Base-by-base conservation (phyloP, 495 filamentous ascomycete genomes). In the Xylaria grammica region DNA sequence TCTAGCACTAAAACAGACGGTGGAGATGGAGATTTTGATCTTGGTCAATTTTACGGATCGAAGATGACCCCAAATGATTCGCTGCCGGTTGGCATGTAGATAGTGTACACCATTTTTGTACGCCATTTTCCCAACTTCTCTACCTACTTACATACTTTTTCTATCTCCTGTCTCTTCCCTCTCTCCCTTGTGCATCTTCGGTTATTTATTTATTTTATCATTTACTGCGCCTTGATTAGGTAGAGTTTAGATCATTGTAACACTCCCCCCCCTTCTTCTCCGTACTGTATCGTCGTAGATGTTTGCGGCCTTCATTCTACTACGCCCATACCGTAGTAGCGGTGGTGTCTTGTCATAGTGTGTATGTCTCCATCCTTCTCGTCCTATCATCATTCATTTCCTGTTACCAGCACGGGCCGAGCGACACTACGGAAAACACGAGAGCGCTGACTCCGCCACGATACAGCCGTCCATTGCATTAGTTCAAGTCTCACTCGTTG, bases 381-480 rank as follows among this genome's bases (percentile, higher is more conserved):
- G 38, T 17, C 38, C 38, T 40, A 40, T 40, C 51, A 54, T 36
- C 51, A 29, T 36, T 38, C 7, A 15, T 38, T 3, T 36, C 53
- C 22, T 42, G 30, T 22, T 27, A 15, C 26, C 22, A 56, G 22
- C 53, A 38, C 34, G 53, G 53, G 20, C 22, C 53, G 20, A 56
- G 36, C 53, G 34, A 56, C 32, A 58, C 40, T 4, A 42, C 38
- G 38, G 26, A 58, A n/a, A 58, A 58, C 54, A 58, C 54, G 54
- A 58, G 54, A 42, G 17, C 17, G 36, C 32, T 24, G 54, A 40
- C 54, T 58, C 54, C 54, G 54, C 54, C 54, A 58, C 54, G 32
- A 45, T 45, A 58, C 54, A 58, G 54, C 54, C 26, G 40, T n/a
- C 40, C 54, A 26, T 45, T 58, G 38, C 54, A 58, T 45, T 58